Evolutionary conservation across 345 rosid species (phyloP), one percentile per base, ranked within the genome.

Genomic region (Combretum micranthum): DNA sequence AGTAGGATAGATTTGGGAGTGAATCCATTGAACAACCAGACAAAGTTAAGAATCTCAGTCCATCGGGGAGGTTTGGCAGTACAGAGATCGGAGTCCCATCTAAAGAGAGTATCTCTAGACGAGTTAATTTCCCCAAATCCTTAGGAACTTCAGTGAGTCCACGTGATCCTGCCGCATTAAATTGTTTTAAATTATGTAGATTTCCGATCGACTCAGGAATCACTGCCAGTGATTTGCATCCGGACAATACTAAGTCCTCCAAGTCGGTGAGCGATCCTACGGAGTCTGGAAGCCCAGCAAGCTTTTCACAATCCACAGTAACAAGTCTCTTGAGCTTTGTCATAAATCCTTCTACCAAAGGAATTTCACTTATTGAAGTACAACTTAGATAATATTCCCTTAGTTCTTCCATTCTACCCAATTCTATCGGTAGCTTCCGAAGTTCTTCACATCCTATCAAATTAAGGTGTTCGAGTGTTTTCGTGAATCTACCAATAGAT

Each of bases 381-480:
- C 39, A 9, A 32, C 39, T 7, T 20, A 53, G 42, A 20, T n/a
- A 4, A 53, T 26, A 44, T 1, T 53, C 57, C 21, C 11, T 53
- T 22, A 53, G 32, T n/a, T 53, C 44, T 17, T 37, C 22, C 45
- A 53, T 53, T 53, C 15, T 32, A 37, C 0, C 57, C 1, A 53
- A 4, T 37, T 44, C 45, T 17, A 0, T 11, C 0, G 45, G 57
- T 53, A 53, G 45, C 22, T 53, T 15, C 21, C 15, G 0, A 12
- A 53, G 15, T 2, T 0, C 1, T 26, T 0, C 0, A 17, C 57
- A 53, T 4, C 1, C 0, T 17, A 0, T 0, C 44, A 12, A 14
- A 17, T 11, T 17, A 42, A 53, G 42, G n/a, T 44, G 19, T n/a
- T 53, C 26, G 10, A 32, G 39, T 32, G 39, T 32, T 11, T 4